Conservation (phyloP, 2,329 filamentous ascomycete genomes). For the Sclerotinia spermophila region DNA sequence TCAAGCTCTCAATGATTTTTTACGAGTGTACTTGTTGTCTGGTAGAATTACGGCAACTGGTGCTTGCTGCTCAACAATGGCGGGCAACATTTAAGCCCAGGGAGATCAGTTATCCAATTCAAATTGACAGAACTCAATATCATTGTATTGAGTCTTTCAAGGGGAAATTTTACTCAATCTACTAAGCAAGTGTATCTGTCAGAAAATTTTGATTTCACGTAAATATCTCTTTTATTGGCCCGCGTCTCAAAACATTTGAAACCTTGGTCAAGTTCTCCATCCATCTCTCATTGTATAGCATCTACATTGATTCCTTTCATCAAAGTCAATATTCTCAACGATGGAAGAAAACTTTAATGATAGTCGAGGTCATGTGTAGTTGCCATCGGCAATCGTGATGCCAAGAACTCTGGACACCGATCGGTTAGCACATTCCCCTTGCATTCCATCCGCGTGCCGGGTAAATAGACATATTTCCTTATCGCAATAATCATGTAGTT, state of each 20-base stretch:
- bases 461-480: background rate
- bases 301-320: background rate
- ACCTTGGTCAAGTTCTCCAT: background rate
- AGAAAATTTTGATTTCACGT: background rate
- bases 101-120: background rate
- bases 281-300: background rate
- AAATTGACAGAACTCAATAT: background rate
- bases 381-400: background rate
- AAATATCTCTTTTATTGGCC: background rate
- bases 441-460: conserved; percentile 1
- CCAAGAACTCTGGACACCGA: background rate
- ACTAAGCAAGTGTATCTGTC: background rate
- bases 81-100: background rate
- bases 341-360: background rate
- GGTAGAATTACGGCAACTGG: background rate
- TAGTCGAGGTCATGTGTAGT: background rate
- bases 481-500: background rate
- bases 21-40: background rate
- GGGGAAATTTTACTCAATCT: background rate
- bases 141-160: background rate
- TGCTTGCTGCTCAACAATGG: background rate
- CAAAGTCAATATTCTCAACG: background rate
- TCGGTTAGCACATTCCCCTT: background rate
- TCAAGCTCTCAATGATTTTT: background rate
- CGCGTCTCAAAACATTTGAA: background rate